Evolutionary conservation across 805 yeast species (phyloP).

Genomic region (Candida dajiaensis): DNA sequence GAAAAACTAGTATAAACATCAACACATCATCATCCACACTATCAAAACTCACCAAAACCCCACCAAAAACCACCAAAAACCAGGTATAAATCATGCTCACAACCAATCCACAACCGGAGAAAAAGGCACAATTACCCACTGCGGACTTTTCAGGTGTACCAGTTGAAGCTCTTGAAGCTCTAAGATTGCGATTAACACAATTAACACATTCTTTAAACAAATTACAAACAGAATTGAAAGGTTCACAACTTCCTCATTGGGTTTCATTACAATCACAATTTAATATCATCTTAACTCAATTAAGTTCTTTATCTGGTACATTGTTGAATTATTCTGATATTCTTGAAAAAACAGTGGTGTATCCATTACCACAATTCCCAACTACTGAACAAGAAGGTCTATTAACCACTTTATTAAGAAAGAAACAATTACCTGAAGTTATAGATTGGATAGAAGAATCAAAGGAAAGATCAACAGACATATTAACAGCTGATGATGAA

Average conservation of each 20-base stretch:
- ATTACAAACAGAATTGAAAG: slow-evolving; percentile 47
- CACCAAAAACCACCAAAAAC: not conserved
- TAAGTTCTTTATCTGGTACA: slow-evolving; percentile 68
- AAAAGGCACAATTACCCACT: slow-evolving; percentile 8
- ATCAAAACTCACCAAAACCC: not conserved
- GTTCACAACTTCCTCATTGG: slow-evolving; percentile 43
- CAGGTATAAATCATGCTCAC: not conserved
- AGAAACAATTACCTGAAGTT: slow-evolving; percentile 87
- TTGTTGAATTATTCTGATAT: slow-evolving; percentile 54
- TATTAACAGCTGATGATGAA: slow-evolving; percentile 40
- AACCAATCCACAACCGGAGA: not conserved
- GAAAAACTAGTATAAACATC: too few relatives aligned
- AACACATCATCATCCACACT: too few relatives aligned
- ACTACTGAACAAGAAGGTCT: slow-evolving; percentile 78
- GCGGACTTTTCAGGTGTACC: slow-evolving; percentile 45
- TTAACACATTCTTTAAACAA: slow-evolving; percentile 54
- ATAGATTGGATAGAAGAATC: slow-evolving; percentile 71
- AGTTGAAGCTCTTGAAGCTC: slow-evolving; percentile 53
- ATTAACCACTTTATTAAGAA: slow-evolving; percentile 76
- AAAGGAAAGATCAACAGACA: slow-evolving; percentile 23
- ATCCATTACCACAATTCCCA: slow-evolving; percentile 82
- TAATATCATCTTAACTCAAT: slow-evolving; percentile 75
- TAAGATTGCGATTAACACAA: slow-evolving; percentile 55
- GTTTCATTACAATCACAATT: slow-evolving; percentile 78
- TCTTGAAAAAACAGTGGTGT: slow-evolving; percentile 65